These are phyloP conservation scores for Leccinum variicolor DNA, from an alignment of 768 basidiomycete genomes.

Conservation along the genomic window DNA sequence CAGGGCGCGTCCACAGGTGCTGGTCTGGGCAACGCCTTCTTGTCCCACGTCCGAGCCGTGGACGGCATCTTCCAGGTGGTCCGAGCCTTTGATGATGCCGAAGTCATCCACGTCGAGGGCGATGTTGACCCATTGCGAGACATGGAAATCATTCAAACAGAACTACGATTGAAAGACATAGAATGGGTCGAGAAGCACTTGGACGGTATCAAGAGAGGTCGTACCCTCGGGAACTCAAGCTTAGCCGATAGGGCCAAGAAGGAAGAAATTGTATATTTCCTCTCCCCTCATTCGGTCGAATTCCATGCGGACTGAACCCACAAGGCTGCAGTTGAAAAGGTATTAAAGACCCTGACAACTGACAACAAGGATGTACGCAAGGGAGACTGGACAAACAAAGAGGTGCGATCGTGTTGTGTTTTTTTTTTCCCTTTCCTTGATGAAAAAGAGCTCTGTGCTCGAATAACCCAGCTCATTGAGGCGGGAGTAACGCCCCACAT, in stretches of 20 bases:
- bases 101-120: slow-evolving; percentile 98
- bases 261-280: slow-evolving; percentile 79
- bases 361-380: slow-evolving; percentile 92
- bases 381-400: slow-evolving; percentile 93
- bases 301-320: slow-evolving; percentile 13
- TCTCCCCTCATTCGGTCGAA: not conserved
- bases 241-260: slow-evolving; percentile 94
- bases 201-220: slow-evolving; percentile 72
- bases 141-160: slow-evolving; percentile 96
- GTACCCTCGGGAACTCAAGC: slow-evolving; percentile 68
- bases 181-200: slow-evolving; percentile 97
- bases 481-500: slow-evolving; percentile 87
- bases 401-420: slow-evolving; percentile 51
- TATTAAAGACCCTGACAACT: slow-evolving; percentile 71
- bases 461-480: slow-evolving; percentile 96
- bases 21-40: slow-evolving; percentile 95
- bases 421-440: slow-evolving; percentile 26
- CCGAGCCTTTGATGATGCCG: slow-evolving; percentile 98
- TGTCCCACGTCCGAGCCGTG: slow-evolving; percentile 96
- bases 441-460: slow-evolving; percentile 83
- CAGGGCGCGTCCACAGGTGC: slow-evolving; percentile 97
- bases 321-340: slow-evolving; percentile 83
- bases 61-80: slow-evolving; percentile 99
- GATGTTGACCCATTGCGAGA: slow-evolving; percentile 95
- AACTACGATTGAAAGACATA: slow-evolving; percentile 93